Evolutionary conservation across 2,329 filamentous ascomycete genomes (phyloP).

Genomic region (Ophiosphaerella narmari): DNA sequence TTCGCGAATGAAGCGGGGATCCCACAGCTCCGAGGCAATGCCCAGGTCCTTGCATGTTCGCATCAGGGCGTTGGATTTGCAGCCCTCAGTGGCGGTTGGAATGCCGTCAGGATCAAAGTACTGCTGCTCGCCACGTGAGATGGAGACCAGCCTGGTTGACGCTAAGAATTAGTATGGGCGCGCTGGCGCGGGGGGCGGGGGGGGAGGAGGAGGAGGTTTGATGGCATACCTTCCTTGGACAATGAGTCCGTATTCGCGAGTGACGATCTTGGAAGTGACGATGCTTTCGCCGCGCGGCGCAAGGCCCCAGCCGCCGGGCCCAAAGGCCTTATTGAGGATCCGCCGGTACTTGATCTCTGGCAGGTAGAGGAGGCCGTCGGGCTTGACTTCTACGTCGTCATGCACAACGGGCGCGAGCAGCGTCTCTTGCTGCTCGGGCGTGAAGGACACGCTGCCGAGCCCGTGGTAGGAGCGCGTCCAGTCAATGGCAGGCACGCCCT

Average conservation of each 20-base stretch:
- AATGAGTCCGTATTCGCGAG: slow-evolving; percentile 90
- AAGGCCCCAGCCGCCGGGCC: slow-evolving; percentile 93
- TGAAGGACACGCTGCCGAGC: slow-evolving; percentile 72
- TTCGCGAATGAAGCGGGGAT: slow-evolving; percentile 83
- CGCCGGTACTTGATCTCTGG: slow-evolving; percentile 98
- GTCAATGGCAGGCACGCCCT: slow-evolving; percentile 65
- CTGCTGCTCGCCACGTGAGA: slow-evolving; percentile 91
- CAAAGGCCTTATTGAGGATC: slow-evolving; percentile 88
- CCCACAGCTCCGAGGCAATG: slow-evolving; percentile 94
- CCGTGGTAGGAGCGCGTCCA: slow-evolving; percentile 87
- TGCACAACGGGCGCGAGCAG: slow-evolving; percentile 69
- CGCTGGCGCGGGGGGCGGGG: too few relatives aligned
- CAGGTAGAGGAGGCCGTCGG: slow-evolving; percentile 93
- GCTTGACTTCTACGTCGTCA: slow-evolving; percentile 93
- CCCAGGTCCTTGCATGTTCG: slow-evolving; percentile 98
- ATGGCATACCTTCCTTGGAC: slow-evolving; percentile 77
- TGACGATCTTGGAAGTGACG: slow-evolving; percentile 79
- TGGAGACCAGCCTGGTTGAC: slow-evolving; percentile 75
- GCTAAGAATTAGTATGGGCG: background rate
- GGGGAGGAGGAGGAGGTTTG: too few relatives aligned
- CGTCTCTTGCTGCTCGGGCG: slow-evolving; percentile 68
- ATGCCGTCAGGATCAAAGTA: slow-evolving; percentile 91
- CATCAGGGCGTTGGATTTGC: slow-evolving; percentile 97
- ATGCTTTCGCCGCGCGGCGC: slow-evolving; percentile 85
- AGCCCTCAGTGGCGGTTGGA: slow-evolving; percentile 92